Evolutionary conservation across 805 yeast species (phyloP).

Genomic region (Candida bentonensis): DNA sequence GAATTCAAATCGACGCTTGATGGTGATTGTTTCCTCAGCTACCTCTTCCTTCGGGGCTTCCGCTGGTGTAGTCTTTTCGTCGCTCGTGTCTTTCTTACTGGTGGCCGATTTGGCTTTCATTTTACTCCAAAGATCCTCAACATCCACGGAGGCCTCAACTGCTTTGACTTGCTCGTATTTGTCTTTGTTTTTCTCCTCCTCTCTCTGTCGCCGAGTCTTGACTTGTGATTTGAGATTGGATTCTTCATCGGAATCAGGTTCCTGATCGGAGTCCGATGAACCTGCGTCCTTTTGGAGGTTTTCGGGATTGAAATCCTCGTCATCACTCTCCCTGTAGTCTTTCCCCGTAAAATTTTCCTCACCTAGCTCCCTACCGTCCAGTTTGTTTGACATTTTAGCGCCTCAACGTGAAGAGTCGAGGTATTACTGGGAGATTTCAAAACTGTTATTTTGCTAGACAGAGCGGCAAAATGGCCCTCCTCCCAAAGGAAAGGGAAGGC

Average conservation of each 20-base stretch:
- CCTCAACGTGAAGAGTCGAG: too few relatives aligned
- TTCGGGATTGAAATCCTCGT: conserved; percentile 42
- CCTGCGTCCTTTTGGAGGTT: conserved; percentile 5
- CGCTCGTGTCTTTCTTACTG: background rate
- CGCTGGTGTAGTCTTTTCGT: background rate
- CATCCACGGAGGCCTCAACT: conserved; percentile 26
- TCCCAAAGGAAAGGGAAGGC: too few relatives aligned
- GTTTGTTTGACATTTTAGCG: too few relatives aligned
- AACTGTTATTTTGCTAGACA: too few relatives aligned
- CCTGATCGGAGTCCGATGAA: conserved; percentile 16
- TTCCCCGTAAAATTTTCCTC: too few relatives aligned
- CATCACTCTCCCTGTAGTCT: conserved; percentile 41
- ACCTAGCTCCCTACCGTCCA: too few relatives aligned
- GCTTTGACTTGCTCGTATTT: conserved; percentile 12
- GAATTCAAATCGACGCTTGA: conserved; percentile 67
- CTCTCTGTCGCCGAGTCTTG: conserved; percentile 53
- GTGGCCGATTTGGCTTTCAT: conserved; percentile 26
- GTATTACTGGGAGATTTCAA: too few relatives aligned
- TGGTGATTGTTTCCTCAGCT: conserved; percentile 43
- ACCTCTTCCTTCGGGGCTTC: conserved; percentile 2
- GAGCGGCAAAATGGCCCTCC: too few relatives aligned
- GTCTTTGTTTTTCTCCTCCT: conserved; percentile 18
- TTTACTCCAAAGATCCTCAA: conserved; percentile 41
- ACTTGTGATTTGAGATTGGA: conserved; percentile 33
- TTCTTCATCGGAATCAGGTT: conserved; percentile 26